A percentile compares a stretch with the other conserved stretches of the same genome.
Conservation (phyloP, 371 early-diverging fungal species). For the Mortierella sp. region DNA sequence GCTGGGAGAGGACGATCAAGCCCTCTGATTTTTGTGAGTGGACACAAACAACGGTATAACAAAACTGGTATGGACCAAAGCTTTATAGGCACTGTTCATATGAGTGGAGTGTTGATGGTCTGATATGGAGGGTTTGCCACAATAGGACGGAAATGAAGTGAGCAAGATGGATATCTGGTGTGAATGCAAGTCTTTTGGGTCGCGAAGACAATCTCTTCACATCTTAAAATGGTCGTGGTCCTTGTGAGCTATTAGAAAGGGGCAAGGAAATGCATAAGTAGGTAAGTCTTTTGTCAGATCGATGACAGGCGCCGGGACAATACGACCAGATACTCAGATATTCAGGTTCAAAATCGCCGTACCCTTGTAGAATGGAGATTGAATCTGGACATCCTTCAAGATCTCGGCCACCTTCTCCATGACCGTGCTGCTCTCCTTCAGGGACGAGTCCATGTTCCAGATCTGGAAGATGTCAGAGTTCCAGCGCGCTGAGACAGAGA, state of each 20-base stretch:
- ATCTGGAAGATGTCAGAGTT: slow-evolving; percentile 71
- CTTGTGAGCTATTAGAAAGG: slow-evolving; percentile 39
- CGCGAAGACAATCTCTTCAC: slow-evolving; percentile 2
- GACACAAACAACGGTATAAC: too few relatives aligned
- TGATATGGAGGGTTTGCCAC: background rate
- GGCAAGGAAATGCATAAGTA: background rate
- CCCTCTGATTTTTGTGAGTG: too few relatives aligned
- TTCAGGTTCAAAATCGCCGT: too few relatives aligned
- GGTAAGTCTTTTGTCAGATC: background rate
- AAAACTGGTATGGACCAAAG: background rate
- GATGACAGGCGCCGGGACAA: too few relatives aligned
- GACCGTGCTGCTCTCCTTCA: slow-evolving; percentile 55
- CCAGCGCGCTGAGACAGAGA: slow-evolving; percentile 69
- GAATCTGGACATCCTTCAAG: slow-evolving; percentile 61
- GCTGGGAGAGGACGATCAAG: background rate
- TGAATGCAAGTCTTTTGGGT: background rate
- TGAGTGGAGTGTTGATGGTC: slow-evolving; percentile 8
- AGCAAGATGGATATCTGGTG: background rate
- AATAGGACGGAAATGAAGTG: background rate
- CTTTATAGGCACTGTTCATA: background rate
- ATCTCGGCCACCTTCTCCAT: slow-evolving; percentile 58
- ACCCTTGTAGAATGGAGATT: slow-evolving; percentile 74
- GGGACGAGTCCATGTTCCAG: slow-evolving; percentile 66
- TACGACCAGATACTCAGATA: too few relatives aligned
- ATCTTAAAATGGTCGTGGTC: slow-evolving; percentile 53